These are phyloP conservation scores for Tricholoma sp. DNA, from an alignment of 768 basidiomycete genomes.

Conservation along the genomic window DNA sequence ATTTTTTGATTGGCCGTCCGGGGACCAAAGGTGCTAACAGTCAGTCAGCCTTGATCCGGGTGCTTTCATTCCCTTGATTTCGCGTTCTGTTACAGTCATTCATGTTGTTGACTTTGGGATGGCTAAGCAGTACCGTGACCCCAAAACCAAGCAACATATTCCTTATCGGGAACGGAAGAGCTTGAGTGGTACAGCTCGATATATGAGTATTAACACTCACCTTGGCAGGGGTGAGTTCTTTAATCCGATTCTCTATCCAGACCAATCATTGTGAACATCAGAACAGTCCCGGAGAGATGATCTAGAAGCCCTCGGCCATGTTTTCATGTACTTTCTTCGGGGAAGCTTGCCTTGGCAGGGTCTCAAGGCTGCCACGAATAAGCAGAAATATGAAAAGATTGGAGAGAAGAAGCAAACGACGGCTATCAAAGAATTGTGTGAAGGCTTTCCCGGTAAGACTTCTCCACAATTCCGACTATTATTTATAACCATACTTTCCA, in stretches of 20 bases:
- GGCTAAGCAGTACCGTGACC: conserved; percentile 99
- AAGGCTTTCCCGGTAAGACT: conserved; percentile 83
- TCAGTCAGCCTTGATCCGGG: conserved; percentile 28
- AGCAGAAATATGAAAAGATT: conserved; percentile 99
- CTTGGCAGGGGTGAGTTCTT: conserved; percentile 76
- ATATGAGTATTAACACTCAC: conserved; percentile 99
- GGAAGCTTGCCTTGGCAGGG: conserved; percentile 99
- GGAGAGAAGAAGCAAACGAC: conserved; percentile 99
- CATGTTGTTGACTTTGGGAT: conserved; percentile 99
- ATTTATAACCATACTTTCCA: conserved; percentile 26
- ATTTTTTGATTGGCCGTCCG: conserved; percentile 94
- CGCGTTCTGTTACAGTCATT: conserved; percentile 46
- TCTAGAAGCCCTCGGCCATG: conserved; percentile 97
- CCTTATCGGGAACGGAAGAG: conserved; percentile 98
- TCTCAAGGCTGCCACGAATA: conserved; percentile 98
- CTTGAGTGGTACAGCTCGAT: conserved; percentile 93
- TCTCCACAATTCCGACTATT: conserved; percentile 2
- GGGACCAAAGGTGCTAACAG: conserved; percentile 86
- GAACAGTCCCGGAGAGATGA: conserved; percentile 95
- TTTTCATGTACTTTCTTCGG: conserved; percentile 99
- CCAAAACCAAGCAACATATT: conserved; percentile 98
- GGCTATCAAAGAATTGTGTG: conserved; percentile 93
- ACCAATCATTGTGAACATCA: conserved; percentile 20
- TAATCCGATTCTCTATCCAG: conserved; percentile 5
- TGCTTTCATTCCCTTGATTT: conserved; percentile 8